Base-by-base conservation (phyloP, 768 basidiomycete species). In the Cystofilobasidium capitatum region DNA sequence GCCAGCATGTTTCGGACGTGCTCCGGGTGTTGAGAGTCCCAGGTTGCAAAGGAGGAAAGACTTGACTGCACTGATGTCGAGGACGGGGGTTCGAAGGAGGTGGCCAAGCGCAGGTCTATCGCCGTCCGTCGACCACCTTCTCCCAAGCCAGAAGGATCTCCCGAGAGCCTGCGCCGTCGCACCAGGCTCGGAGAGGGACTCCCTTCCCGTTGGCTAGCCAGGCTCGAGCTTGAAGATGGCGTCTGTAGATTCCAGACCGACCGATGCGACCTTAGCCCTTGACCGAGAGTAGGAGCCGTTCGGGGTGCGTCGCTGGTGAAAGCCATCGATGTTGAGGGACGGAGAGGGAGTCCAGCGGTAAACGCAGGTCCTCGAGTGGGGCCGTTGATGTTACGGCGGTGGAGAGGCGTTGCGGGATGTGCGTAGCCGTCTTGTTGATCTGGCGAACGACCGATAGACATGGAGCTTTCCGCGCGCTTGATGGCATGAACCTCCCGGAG, bases 401-500 rank as follows among this genome's bases (percentile, higher is more conserved):
- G 29, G 42, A 45, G 4, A 3, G 59, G 36, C 22, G 59, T 61
- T 3, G 20, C 39, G 16, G 58, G 39, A 7, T 37, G 36, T n/a
- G 3, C 20, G 20, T 40, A 20, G 16, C 6, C n/a, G 39, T 58
- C 37, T 44, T 44, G 13, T 22, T 44, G 42, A 44, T 44, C 13
- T 22, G 17, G 35, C 39, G 22, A 26, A 10, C 39, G 37, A 5
- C 26, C 14, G 4, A 40, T 20, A 22, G 59, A 61, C 39, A 61
- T 16, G 37, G 59, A 61, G 40, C 59, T 61, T 22, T 61, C 59
- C 12, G 59, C 37, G 13, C 59, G 59, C 40, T 61, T 61, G 22
- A 61, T 45, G 26, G 59, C 59, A 20, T 61, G 59, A 10, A 26
- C 40, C 40, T 61, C 59, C 8, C 36, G 39, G 39, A 61, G 13